Evolutionary conservation across 1,139 yeast species (phyloP).

Genomic region (Debaryomyces singareniensis): DNA sequence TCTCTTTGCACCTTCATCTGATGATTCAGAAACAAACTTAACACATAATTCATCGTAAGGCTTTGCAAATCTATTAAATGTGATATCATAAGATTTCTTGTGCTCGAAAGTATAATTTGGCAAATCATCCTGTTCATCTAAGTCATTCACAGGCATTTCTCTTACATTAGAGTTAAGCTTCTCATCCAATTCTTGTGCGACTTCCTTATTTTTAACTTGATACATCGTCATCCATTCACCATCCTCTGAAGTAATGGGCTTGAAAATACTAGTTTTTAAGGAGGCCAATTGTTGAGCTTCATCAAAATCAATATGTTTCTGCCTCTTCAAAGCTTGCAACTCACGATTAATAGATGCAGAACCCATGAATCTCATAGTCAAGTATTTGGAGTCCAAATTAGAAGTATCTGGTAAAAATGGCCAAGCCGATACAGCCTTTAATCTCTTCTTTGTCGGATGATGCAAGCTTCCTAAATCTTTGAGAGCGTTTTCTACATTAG

Average conservation of each 20-base stretch:
- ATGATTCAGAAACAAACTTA: slow-evolving; percentile 49
- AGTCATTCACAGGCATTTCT: slow-evolving; percentile 38
- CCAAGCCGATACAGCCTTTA: slow-evolving; percentile 75
- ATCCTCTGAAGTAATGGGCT: slow-evolving; percentile 66
- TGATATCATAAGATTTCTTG: slow-evolving; percentile 77
- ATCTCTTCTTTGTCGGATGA: slow-evolving; percentile 73
- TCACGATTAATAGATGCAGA: slow-evolving; percentile 60
- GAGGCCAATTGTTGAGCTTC: slow-evolving; percentile 37
- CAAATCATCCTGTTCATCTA: slow-evolving; percentile 31
- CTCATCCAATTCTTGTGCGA: slow-evolving; percentile 31
- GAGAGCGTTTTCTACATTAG: slow-evolving; percentile 45
- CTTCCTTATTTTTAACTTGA: slow-evolving; percentile 22
- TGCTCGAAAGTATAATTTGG: slow-evolving; percentile 51
- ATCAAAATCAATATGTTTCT: slow-evolving; percentile 30
- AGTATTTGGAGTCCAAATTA: slow-evolving; percentile 71
- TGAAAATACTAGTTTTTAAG: slow-evolving; percentile 61
- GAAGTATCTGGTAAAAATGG: slow-evolving; percentile 85
- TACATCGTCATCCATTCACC: slow-evolving; percentile 84
- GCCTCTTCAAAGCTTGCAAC: slow-evolving; percentile 26
- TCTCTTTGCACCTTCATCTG: slow-evolving; percentile 32
- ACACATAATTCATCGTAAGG: slow-evolving; percentile 42
- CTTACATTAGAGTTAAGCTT: slow-evolving; percentile 46
- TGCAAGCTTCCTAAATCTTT: slow-evolving; percentile 37
- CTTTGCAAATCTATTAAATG: slow-evolving; percentile 41
- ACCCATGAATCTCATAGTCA: slow-evolving; percentile 70